A percentile compares a stretch with the other conserved stretches of the same genome.
phyloP scores from a whole-genome alignment of 192 early-diverging fungal genomes.

The Umbelopsis sp. region DNA sequence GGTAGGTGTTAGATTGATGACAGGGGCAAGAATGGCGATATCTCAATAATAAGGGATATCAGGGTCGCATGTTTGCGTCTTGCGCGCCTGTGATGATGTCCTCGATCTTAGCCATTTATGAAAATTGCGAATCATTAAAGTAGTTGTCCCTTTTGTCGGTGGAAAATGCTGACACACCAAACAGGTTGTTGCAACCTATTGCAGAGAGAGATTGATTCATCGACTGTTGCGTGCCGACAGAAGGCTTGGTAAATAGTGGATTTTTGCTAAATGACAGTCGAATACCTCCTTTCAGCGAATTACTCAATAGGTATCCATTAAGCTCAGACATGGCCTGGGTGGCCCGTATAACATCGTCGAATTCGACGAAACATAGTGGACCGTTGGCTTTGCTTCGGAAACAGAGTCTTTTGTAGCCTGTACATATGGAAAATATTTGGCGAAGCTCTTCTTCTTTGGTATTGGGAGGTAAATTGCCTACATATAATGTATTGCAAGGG shows the following conservation, averaged over 20 bases:
- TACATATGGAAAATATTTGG: slow-evolving; percentile 75
- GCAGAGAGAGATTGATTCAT: not conserved
- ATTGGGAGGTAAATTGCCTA: slow-evolving; percentile 91
- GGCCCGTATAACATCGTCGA: slow-evolving; percentile 92
- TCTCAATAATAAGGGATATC: no score
- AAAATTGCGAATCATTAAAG: not conserved
- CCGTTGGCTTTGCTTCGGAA: slow-evolving; percentile 89
- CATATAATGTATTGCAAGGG: slow-evolving; percentile 99
- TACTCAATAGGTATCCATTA: slow-evolving; percentile 81
- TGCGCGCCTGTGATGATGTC: no score
- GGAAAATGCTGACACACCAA: not conserved
- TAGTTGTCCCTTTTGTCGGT: slow-evolving; percentile 1
- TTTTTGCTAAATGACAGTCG: slow-evolving; percentile 97
- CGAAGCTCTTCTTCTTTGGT: slow-evolving; percentile 91
- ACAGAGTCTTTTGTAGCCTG: slow-evolving; percentile 89
- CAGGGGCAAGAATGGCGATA: no score
- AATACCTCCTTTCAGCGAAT: slow-evolving; percentile 92
- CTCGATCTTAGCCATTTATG: not conserved
- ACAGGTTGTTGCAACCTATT: not conserved
- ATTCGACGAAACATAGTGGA: slow-evolving; percentile 99
- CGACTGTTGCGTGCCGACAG: not conserved
- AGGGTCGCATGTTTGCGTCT: no score
- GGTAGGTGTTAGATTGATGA: no score
- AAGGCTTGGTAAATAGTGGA: slow-evolving; percentile 62
- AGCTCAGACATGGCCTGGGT: slow-evolving; percentile 87